Evolutionary conservation across 108 stramenopile species (phyloP).

Genomic region (Nannochloropsis granulata): DNA sequence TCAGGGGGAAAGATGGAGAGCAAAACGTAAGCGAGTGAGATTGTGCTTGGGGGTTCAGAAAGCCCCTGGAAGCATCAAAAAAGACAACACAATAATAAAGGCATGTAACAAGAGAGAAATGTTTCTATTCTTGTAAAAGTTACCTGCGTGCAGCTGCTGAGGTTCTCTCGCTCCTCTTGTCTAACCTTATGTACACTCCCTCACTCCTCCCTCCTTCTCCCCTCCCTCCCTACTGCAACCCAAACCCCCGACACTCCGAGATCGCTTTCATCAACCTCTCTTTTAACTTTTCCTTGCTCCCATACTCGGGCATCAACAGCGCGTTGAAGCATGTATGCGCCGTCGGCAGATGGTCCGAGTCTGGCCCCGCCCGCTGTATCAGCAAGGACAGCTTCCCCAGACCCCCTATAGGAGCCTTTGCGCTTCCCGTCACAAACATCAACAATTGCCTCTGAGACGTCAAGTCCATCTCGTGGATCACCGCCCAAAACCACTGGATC

Average conservation of each 20-base stretch:
- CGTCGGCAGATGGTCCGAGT: slow-evolving; percentile 63
- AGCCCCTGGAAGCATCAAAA: too few relatives aligned
- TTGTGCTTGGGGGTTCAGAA: too few relatives aligned
- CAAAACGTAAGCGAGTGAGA: too few relatives aligned
- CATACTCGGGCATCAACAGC: slow-evolving; percentile 46
- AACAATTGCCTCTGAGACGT: slow-evolving; percentile 56
- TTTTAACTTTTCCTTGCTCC: slow-evolving; percentile 24
- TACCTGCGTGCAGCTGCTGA: too few relatives aligned
- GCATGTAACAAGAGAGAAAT: too few relatives aligned
- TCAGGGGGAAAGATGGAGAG: too few relatives aligned
- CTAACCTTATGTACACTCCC: neutral
- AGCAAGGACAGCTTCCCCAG: slow-evolving; percentile 62
- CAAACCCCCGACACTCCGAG: slow-evolving; percentile 39
- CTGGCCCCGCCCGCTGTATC: slow-evolving; percentile 69
- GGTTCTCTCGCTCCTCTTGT: too few relatives aligned
- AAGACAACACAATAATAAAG: too few relatives aligned
- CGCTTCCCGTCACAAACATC: slow-evolving; percentile 67
- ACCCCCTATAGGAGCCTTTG: slow-evolving; percentile 73
- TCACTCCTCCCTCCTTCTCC: neutral
- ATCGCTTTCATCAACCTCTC: slow-evolving; percentile 24
- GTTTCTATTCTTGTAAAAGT: too few relatives aligned
- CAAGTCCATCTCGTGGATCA: slow-evolving; percentile 20
- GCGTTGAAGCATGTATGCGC: slow-evolving; percentile 87
- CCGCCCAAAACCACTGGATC: slow-evolving; percentile 33
- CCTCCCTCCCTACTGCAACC: slow-evolving; percentile 24